Conservation (phyloP, 768 basidiomycete species). For the Solioccasus polychromus region DNA sequence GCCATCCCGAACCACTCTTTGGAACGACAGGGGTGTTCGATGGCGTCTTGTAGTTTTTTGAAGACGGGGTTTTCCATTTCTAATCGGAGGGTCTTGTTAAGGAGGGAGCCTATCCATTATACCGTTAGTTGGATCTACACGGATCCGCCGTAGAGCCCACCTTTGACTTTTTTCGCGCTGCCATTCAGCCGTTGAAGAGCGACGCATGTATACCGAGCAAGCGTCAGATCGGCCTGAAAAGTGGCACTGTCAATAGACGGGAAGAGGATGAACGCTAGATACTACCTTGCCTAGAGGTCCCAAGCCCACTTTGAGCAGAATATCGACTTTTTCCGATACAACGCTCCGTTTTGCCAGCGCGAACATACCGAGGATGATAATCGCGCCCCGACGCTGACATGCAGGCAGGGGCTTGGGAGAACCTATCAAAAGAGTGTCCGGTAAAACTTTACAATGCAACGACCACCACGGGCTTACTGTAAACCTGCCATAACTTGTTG, state of each 20-base stretch:
- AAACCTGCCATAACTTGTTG: conserved; percentile 92
- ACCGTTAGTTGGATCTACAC: background rate
- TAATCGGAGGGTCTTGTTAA: conserved; percentile 81
- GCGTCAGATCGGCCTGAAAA: conserved; percentile 74
- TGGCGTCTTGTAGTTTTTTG: conserved; percentile 72
- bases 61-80: conserved; percentile 89
- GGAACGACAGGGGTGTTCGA: conserved; percentile 75
- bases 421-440: conserved; percentile 42
- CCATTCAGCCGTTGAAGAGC: conserved; percentile 91
- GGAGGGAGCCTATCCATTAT: conserved; percentile 65
- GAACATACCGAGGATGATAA: conserved; percentile 96
- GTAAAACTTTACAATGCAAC: background rate
- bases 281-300: conserved; percentile 79
- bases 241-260: conserved; percentile 1
- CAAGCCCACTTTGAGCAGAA: conserved; percentile 82
- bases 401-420: conserved; percentile 72
- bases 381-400: conserved; percentile 87
- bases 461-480: conserved; percentile 55
- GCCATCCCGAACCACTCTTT: conserved; percentile 97
- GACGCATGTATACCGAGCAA: conserved; percentile 92
- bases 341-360: conserved; percentile 78
- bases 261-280: background rate
- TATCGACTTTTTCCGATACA: conserved; percentile 80
- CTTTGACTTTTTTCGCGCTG: conserved; percentile 96
- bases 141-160: conserved; percentile 33